phyloP scores from a whole-genome alignment of 805 yeast species.

The Lipomyces yamadae region DNA sequence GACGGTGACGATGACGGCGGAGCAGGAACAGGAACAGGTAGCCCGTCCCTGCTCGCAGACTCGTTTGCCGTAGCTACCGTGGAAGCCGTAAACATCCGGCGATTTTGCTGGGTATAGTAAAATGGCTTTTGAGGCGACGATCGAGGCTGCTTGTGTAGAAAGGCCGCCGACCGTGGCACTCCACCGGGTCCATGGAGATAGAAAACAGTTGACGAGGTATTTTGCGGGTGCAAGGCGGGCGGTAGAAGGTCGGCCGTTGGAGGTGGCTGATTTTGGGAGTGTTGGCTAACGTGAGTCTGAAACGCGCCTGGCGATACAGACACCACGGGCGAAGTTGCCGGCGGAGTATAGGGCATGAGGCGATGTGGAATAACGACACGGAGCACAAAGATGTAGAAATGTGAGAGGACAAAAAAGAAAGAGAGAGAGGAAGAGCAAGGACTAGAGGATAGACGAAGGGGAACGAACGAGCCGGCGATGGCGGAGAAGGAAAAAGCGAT shows the following conservation, averaged over 20 bases:
- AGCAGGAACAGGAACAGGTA: no score
- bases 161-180: slow-evolving; percentile 29
- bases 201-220: slow-evolving; percentile 26
- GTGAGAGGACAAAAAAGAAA: slow-evolving; percentile 1
- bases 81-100: slow-evolving; percentile 4
- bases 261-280: slow-evolving; percentile 3
- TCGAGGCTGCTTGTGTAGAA: slow-evolving; percentile 27
- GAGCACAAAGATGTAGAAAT: not conserved
- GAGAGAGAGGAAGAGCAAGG: not conserved
- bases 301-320: slow-evolving; percentile 16
- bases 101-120: slow-evolving; percentile 23
- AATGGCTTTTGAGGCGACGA: slow-evolving; percentile 19
- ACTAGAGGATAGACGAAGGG: not conserved
- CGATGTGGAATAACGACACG: slow-evolving; percentile 5
- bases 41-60: not conserved
- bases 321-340: slow-evolving; percentile 29
- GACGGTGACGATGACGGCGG: slow-evolving; percentile 9
- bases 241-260: slow-evolving; percentile 24
- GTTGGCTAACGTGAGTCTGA: slow-evolving; percentile 9
- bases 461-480: slow-evolving; percentile 5
- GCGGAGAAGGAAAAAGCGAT: not conserved
- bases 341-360: slow-evolving; percentile 37
- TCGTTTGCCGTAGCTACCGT: slow-evolving; percentile 16
- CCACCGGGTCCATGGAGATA: slow-evolving; percentile 25
- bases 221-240: slow-evolving; percentile 26